phyloP scores from a whole-genome alignment of 495 filamentous ascomycete genomes.

The Diplogelasinospora grovesii region DNA sequence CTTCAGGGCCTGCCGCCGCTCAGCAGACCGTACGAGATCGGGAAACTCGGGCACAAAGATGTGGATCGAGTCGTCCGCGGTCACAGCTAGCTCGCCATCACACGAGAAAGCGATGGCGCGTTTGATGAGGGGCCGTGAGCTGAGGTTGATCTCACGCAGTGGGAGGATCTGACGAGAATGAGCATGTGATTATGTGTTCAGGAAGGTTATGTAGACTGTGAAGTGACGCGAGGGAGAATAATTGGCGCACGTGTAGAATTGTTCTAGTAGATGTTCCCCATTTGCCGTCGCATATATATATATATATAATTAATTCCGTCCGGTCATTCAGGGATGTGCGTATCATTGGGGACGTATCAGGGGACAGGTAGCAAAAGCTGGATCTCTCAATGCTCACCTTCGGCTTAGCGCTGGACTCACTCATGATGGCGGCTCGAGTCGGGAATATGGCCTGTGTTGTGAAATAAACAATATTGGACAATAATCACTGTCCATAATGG shows the following conservation, averaged over 20 bases:
- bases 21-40: constrained; percentile 16
- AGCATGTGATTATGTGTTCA: constrained; percentile 1
- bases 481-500: too few species aligned
- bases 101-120: constrained; percentile 43
- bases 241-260: too few species aligned
- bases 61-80: constrained; percentile 42
- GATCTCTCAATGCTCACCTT: constrained; percentile 15
- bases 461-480: neutral
- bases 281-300: too few species aligned
- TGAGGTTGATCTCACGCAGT: constrained; percentile 37
- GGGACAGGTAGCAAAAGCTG: too few species aligned
- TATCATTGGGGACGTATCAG: too few species aligned
- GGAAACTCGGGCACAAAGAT: constrained; percentile 40
- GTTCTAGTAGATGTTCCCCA: too few species aligned
- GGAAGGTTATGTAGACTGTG: neutral
- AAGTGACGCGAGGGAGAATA: neutral
- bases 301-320: too few species aligned
- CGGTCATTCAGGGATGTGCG: too few species aligned
- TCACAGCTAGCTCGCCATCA: constrained; percentile 42
- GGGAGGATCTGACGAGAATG: constrained; percentile 24
- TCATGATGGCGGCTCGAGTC: constrained; percentile 7
- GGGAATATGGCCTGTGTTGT: neutral
- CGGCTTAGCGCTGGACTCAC: constrained; percentile 10
- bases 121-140: constrained; percentile 33
- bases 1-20: constrained; percentile 5